These are phyloP conservation scores for Trapa incisa DNA, from an alignment of 345 rosid species.

Conservation along the genomic window DNA sequence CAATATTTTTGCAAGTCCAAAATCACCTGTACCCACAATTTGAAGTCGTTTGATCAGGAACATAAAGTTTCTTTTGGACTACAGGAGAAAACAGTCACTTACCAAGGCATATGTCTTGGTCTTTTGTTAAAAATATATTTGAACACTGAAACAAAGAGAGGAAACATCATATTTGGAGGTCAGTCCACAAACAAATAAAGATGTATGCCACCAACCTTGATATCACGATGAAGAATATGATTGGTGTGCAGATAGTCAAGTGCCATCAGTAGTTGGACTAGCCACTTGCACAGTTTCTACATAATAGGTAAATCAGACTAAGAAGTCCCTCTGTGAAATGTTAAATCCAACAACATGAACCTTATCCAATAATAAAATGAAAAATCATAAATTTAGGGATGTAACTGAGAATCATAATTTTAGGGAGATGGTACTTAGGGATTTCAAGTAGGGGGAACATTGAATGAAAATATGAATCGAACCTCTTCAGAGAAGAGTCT, in stretches of 20 bases:
- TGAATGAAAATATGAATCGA: conserved; percentile 1
- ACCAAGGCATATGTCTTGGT: conserved; percentile 88
- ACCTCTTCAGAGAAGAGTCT: conserved; percentile 88
- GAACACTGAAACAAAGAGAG: conserved; percentile 57
- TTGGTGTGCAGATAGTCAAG: conserved; percentile 92
- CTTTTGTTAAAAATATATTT: conserved; percentile 91
- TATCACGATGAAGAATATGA: conserved; percentile 99
- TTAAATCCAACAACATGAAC: neutral
- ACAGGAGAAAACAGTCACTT: conserved; percentile 19
- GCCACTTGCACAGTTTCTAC: conserved; percentile 98
- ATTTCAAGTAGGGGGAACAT: neutral
- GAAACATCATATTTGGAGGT: conserved; percentile 13
- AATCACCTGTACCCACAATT: conserved; percentile 57
- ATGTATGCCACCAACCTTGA: conserved; percentile 51
- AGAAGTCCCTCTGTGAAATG: neutral
- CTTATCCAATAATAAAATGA: neutral
- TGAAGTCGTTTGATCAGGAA: conserved; percentile 7
- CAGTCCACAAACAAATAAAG: neutral
- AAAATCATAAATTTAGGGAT: too few species aligned
- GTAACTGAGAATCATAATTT: too few species aligned
- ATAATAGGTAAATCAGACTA: neutral
- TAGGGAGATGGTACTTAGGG: neutral
- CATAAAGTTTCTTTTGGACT: conserved; percentile 7
- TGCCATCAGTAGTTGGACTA: conserved; percentile 95
- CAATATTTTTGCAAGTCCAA: conserved; percentile 96